These are phyloP conservation scores for Gillenia trifoliata DNA, from an alignment of 306 rosid genomes.

Conservation along the genomic window DNA sequence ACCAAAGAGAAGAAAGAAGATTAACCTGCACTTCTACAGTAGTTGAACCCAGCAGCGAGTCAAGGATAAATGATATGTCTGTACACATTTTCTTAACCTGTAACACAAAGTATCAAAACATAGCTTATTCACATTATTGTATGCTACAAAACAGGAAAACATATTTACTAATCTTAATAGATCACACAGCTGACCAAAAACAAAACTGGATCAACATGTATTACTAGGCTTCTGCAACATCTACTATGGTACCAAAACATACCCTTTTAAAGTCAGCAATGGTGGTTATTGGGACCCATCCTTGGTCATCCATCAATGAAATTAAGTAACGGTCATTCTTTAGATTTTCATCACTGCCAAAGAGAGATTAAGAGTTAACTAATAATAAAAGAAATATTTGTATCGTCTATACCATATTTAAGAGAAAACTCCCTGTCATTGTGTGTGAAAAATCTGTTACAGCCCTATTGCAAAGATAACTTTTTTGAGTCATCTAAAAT, in stretches of 20 bases:
- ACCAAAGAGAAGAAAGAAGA: constrained; percentile 10
- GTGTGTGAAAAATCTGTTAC: not conserved
- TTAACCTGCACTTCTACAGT: constrained; percentile 80
- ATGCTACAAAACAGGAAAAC: constrained; percentile 4
- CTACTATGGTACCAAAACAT: constrained; percentile 20
- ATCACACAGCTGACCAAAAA: not conserved
- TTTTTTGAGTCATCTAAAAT: not conserved
- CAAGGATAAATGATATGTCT: constrained; percentile 74
- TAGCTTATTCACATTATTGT: not conserved
- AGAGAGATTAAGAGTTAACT: constrained; percentile 42
- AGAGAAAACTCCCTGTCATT: not conserved
- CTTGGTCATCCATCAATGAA: constrained; percentile 89
- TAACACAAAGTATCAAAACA: not conserved
- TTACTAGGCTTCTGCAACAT: not conserved
- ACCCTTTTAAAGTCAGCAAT: constrained; percentile 94
- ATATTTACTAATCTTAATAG: not conserved
- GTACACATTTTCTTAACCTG: constrained; percentile 79
- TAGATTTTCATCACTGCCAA: constrained; percentile 93
- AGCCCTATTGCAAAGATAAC: not conserved
- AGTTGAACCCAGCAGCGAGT: constrained; percentile 64
- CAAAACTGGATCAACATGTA: not conserved
- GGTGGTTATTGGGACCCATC: constrained; percentile 74
- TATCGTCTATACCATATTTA: not conserved
- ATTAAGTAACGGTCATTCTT: constrained; percentile 65
- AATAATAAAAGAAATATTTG: not conserved